Conservation (phyloP, 768 basidiomycete genomes). For the Leccinum obscurum region DNA sequence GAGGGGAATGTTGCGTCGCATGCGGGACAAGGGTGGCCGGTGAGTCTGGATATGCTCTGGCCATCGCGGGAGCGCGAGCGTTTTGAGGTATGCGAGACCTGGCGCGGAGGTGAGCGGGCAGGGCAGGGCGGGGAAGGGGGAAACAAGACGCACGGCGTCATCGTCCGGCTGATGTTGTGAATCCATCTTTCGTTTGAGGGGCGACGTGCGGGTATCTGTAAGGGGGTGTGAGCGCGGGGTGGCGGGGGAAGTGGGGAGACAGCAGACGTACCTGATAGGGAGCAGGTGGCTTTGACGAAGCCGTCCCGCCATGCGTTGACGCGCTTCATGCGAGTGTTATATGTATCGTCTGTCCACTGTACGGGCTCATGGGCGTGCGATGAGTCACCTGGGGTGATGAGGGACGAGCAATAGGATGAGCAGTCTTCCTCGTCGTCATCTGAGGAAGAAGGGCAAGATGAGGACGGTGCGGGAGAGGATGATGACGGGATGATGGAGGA, state of each 20-base stretch:
- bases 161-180: conserved; percentile 38
- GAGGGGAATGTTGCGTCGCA: conserved; percentile 69
- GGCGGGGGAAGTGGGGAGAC: background rate
- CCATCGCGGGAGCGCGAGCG: conserved; percentile 50
- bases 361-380: conserved; percentile 25
- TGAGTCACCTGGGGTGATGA: conserved; percentile 42
- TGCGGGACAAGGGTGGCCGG: conserved; percentile 68
- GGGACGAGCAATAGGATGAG: conserved; percentile 76
- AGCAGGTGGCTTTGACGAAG: conserved; percentile 45
- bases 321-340: conserved; percentile 57
- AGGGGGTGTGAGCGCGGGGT: conserved; percentile 3
- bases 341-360: conserved; percentile 48
- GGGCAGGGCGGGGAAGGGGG: conserved; percentile 8
- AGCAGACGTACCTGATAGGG: conserved; percentile 41
- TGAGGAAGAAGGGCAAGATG: conserved; percentile 33
- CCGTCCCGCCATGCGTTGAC: conserved; percentile 72
- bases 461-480: conserved; percentile 39
- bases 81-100: conserved; percentile 58
- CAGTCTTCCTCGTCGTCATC: conserved; percentile 41
- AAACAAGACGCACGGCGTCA: conserved; percentile 37
- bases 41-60: conserved; percentile 39
- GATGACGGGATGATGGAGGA: conserved; percentile 34
- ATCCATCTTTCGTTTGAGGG: conserved; percentile 49
- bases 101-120: conserved; percentile 17
- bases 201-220: conserved; percentile 23